phyloP scores from a whole-genome alignment of 1,284 basidiomycete genomes.

The Microbotryum scabiosae region DNA sequence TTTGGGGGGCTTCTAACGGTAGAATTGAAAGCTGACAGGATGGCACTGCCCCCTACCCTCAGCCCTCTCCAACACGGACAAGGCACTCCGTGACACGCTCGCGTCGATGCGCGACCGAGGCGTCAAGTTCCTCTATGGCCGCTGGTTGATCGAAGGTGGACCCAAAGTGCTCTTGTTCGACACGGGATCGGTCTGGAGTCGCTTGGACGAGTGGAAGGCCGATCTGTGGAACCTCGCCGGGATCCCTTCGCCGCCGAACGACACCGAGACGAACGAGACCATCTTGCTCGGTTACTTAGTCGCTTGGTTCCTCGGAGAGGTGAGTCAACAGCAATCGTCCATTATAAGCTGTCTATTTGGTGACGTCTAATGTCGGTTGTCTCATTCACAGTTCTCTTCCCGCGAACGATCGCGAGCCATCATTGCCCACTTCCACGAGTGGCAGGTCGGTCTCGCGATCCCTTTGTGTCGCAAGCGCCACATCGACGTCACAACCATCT shows the following conservation, averaged over 20 bases:
- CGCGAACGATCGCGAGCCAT: conserved; percentile 60
- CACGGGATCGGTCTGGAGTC: conserved; percentile 74
- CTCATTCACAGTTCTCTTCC: conserved; percentile 26
- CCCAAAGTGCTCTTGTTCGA: conserved; percentile 93
- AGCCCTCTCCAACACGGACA: conserved; percentile 32
- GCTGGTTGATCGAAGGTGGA: conserved; percentile 95
- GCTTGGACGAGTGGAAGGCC: conserved; percentile 95
- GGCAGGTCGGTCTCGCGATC: conserved; percentile 96
- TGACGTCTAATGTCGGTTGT: too few relatives aligned
- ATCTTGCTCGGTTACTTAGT: conserved; percentile 97
- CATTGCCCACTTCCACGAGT: conserved; percentile 97
- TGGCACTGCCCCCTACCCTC: too few relatives aligned
- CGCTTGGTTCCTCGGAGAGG: conserved; percentile 99
- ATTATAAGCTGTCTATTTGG: conserved; percentile 5
- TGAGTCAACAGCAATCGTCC: conserved; percentile 42
- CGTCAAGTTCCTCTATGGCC: conserved; percentile 87
- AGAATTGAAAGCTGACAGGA: not conserved
- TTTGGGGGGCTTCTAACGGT: not conserved
- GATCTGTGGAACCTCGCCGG: conserved; percentile 97
- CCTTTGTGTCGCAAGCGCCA: conserved; percentile 92
- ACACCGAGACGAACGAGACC: conserved; percentile 98
- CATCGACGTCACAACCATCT: conserved; percentile 92
- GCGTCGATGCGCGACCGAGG: conserved; percentile 74
- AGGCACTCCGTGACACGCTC: conserved; percentile 60
- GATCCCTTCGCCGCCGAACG: conserved; percentile 89